Base-by-base conservation (phyloP, 2,329 filamentous ascomycete genomes). In the Penicillium sp. region DNA sequence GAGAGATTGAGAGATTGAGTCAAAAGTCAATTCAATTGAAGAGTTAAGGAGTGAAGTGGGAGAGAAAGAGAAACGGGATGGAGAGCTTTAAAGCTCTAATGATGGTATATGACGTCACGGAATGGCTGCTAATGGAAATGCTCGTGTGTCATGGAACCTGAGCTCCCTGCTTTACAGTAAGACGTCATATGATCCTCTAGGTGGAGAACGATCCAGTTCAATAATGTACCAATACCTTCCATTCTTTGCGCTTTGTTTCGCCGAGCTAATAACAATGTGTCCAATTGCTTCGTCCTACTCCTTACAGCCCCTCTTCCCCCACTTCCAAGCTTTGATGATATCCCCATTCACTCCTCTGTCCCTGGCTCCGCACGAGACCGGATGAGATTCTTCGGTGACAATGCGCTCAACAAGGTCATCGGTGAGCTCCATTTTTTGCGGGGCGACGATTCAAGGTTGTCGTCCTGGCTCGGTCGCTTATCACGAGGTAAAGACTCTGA, bases 61-160 rank as follows among this genome's bases (percentile, higher is more conserved):
- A 18, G 26, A 31, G 44, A 51, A 47, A 18, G n/a, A 18, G 40
- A 42, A 47, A 53, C 53, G 41, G 56, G 44, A 40, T 31, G 29
- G 47, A 40, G 25, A 49, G 54, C 22, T 58, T 61, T 56, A 61
- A 58, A 58, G 46, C 18, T 15, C 22, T 55, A 51, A 62, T 65
- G 63, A 64, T 65, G 57, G 41, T 50, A 33, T 43, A 51, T 67
- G 64, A 67, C 63, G 63, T 67, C 64, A 66, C 42, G 12, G 23
- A 37, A 42, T 46, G 42, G 44, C n/a, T 51, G 37, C 48, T 49
- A 40, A 43, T 42, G 27, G 40, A 48, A 47, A 23, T 53, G 52
- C 31, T 58, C 55, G 54, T 56, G 48, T 55, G 49, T 60, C 58
- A 57, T 58, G 58, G 49, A 43, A 61, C 44, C 41, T 35, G 44